Base-by-base conservation (phyloP, 768 basidiomycete genomes). In the Serendipita sp. region DNA sequence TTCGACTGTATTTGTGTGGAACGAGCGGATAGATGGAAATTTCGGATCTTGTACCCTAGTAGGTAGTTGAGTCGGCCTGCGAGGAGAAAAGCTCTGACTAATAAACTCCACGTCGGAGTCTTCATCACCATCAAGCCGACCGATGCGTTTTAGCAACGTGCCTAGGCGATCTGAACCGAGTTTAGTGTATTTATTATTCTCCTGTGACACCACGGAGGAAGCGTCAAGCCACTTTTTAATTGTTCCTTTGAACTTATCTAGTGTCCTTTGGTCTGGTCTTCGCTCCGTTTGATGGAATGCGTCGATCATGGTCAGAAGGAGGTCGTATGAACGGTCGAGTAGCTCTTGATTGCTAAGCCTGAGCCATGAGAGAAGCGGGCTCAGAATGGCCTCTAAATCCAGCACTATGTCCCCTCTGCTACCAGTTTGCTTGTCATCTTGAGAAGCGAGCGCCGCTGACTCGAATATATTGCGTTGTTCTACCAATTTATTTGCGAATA, bases 331-430 rank as follows among this genome's bases (percentile, higher is more conserved):
- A 69, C 94, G 91, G 72, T 93, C 86, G 2, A 98, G 77, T 3
- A 96, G 79, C 70, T 98, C 95, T 69, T 86, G 81, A 73, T 98
- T 91, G 11, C 93, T 97, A 40, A 98, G 78, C 29, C 94, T 85
- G 53, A 98, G 76, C 96, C 96, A 99, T 62, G 83, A 80, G 16
- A 85, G 78, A 58, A 95, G 78, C 69, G 91, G 87, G 2, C 81
- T 79, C 60, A 99, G 75, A 66, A 96, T 86, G 34, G 78, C 81
- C 71, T 91, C 85, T 64, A 98, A 78, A 66, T 84, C 81, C 31
- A 76, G 78, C 58, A 91, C 81, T 86, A 98, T 40, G 11, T 68
- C 69, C 64, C 65, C 70, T 65, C 68, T 66, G 23, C 68, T 68
- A 11, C 68, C 66, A 40, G 68, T 70, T 15, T 55, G 62, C 64